Evolutionary conservation across 257 asterid species (phyloP), one percentile per base, ranked within the genome.

Genomic region (Solanum phureja): DNA sequence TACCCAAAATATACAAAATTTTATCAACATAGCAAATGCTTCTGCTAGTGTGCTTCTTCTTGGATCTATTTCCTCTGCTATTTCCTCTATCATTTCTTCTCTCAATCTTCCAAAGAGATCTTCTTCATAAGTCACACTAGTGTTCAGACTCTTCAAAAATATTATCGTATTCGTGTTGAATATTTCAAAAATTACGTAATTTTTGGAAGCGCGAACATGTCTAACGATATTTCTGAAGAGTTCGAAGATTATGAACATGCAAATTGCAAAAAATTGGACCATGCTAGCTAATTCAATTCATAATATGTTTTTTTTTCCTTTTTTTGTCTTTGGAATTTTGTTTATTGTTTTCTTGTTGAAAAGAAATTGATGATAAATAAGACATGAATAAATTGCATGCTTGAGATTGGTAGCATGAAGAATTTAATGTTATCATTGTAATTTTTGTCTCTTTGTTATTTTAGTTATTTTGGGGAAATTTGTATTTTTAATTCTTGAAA

Each of bases 11-110:
- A 23, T 38, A 3, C 29, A 85, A 85, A 16, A 49, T 19, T 86
- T 86, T 52, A 34, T 86, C 38, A 46, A 86, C 35, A 46, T 23
- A 52, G 84, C 88, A 68, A 86, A 86, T 44, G 35, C 71, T 46
- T 46, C 72, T 11, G 73, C 84, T 33, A 72, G 88, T n/a, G 1
- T 86, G 23, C 88, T 86, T 52, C 6, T 86, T 21, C 31, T 86
- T 72, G 88, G 71, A 71, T 86, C 79, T 5, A 0, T 72, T 38
- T 86, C 27, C 19, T 69, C 88, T 86, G 14, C 19, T 33, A 21
- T 72, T 3, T 86, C 73, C 14, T 72, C 88, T 11, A 1, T 72
- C 12, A 9, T 72, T 8, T 86, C 88, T 46, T 72, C 84, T 8
- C 79, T 40, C 68, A 46, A 86, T 42, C 84, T 86, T 56, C 72